phyloP scores from a whole-genome alignment of 139 green algal species.

The Desmodesmus armatus region DNA sequence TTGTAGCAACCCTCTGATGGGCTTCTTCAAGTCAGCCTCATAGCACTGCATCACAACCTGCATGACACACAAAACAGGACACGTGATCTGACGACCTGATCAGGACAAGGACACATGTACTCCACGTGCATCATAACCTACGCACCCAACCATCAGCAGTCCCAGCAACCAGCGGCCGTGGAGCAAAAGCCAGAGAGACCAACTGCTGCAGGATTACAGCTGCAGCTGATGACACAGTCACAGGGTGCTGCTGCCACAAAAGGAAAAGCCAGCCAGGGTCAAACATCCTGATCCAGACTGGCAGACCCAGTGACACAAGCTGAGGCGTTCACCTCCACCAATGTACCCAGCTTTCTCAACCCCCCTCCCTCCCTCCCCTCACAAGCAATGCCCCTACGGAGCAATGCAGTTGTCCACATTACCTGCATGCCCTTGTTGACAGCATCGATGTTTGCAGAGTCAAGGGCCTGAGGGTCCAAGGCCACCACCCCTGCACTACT shows the following conservation, averaged over 20 bases:
- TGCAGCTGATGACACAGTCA: too few species aligned
- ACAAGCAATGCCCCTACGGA: not conserved
- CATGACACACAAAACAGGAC: too few species aligned
- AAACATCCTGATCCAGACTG: too few species aligned
- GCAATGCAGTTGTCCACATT: not conserved
- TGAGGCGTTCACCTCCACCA: too few species aligned
- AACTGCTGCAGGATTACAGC: too few species aligned
- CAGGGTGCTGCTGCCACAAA: too few species aligned
- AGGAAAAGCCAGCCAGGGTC: too few species aligned
- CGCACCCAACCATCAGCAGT: not conserved
- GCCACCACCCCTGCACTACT: constrained; percentile 1
- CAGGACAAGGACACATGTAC: not conserved
- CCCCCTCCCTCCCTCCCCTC: too few species aligned
- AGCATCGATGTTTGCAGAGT: constrained; percentile 34
- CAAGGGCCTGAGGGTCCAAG: not conserved
- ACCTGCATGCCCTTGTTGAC: constrained; percentile 10
- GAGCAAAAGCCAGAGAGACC: too few species aligned
- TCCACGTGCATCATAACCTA: not conserved
- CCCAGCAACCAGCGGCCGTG: not conserved
- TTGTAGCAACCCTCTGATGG: constrained; percentile 82
- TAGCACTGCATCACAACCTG: constrained; percentile 83
- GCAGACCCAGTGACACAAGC: too few species aligned
- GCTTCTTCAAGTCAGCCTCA: constrained; percentile 83
- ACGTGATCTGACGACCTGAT: constrained; percentile 47
- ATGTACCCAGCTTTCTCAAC: too few species aligned